phyloP scores from a whole-genome alignment of 768 basidiomycete species.

The Russula griseocarnosa region DNA sequence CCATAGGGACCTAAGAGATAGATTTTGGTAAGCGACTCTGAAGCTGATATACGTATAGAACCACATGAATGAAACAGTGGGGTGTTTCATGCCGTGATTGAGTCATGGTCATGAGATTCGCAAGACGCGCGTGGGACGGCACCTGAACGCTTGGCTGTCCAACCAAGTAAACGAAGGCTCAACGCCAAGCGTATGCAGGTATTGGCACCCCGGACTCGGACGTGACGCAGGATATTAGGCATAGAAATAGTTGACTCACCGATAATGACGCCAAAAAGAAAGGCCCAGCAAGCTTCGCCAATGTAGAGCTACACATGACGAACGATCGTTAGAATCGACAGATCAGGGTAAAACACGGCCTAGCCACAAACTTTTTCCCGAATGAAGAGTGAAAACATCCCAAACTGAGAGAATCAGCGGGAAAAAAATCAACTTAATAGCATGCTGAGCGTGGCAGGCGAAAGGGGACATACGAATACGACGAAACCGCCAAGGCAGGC shows the following conservation, averaged over 20 bases:
- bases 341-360: background rate
- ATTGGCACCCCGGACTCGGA: background rate
- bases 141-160: background rate
- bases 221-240: background rate
- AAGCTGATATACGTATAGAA: background rate
- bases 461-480: constrained; percentile 52
- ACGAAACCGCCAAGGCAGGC: constrained; percentile 78
- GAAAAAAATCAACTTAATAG: background rate
- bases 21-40: background rate
- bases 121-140: background rate
- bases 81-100: background rate
- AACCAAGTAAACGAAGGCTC: too few species aligned
- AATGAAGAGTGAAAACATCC: constrained; percentile 90
- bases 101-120: background rate
- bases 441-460: background rate
- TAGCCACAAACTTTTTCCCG: constrained; percentile 65
- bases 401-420: constrained; percentile 53
- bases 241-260: constrained; percentile 43
- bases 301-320: constrained; percentile 64
- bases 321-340: constrained; percentile 8
- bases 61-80: background rate
- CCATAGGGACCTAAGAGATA: constrained; percentile 71
- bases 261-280: constrained; percentile 87
- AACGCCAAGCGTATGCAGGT: background rate
- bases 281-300: constrained; percentile 96